Evolutionary conservation across 2,329 filamentous ascomycete species (phyloP).

Genomic region (Colletotrichum scovillei): DNA sequence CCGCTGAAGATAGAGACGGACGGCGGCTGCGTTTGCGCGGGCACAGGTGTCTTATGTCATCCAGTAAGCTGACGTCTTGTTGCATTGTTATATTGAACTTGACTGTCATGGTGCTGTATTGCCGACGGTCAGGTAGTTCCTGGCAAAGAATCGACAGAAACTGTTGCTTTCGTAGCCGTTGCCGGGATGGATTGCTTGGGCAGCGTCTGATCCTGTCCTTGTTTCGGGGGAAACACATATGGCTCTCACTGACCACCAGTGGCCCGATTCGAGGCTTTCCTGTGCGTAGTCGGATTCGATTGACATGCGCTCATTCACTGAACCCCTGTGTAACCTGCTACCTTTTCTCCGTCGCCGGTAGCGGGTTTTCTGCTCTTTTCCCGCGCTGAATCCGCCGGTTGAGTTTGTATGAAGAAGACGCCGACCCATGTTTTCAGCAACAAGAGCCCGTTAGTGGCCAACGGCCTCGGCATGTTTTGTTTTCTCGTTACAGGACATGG

Average conservation of each 20-base stretch:
- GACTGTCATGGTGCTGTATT: background rate
- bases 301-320: background rate
- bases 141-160: background rate
- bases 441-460: background rate
- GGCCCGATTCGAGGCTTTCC: background rate
- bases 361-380: slow-evolving; percentile 17
- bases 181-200: background rate
- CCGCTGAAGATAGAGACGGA: background rate
- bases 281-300: slow-evolving; percentile 10
- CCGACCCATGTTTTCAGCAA: background rate
- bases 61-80: slow-evolving; percentile 15
- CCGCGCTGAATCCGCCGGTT: background rate
- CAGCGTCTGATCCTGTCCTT: slow-evolving; percentile 1
- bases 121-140: background rate
- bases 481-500: slow-evolving; percentile 15
- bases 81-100: background rate
- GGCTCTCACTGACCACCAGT: background rate
- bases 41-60: background rate
- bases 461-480: slow-evolving; percentile 9
- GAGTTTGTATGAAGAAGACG: background rate
- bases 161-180: background rate
- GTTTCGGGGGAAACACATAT: slow-evolving; percentile 13
- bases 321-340: background rate
- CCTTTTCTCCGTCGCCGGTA: background rate
- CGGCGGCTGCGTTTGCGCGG: background rate